Base-by-base conservation (phyloP, 169 alveolate genomes). In the Eimeria sp. region DNA sequence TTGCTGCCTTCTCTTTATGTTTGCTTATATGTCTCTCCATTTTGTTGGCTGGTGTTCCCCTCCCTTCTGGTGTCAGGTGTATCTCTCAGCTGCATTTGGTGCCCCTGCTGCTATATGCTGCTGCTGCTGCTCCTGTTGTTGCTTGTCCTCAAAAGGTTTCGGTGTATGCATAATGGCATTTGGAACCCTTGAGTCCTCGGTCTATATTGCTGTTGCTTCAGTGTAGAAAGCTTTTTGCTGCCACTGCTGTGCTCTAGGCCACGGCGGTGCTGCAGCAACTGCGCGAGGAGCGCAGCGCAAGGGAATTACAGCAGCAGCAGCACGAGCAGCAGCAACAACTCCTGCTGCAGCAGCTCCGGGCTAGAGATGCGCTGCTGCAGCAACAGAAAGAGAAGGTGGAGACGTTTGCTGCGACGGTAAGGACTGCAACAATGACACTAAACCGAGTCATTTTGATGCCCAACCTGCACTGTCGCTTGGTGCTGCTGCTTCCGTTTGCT, bases 221-320 rank as follows among this genome's bases (percentile, higher is more conserved):
- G 25, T 20, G 25, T 61, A 61, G 2, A 34, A 34, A 34, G 40
- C 40, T 34, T 54, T 7, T 14, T 54, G 61, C 61, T 54, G 61
- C 61, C 16, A 54, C 61, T 54, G 61, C 4, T 54, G 61, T 14
- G 13, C 78, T 30, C 14, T 51, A 75, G 84, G 84, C 84, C 16
- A 75, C 84, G 6, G 84, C 84, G 47, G 84, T 75, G 84, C 84
- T 75, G 84, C 84, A 75, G 58, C 84, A 75, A 51, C 84, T 75
- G 40, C 84, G 84, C n/a, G 84, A 75, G 84, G 84, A 75, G 14
- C 84, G 84, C 84, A 27, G 84, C 54, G 84, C 84, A 16, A 27
- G 84, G 58, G 84, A 75, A 45, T 30, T 75, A 13, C 84, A 75
- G 84, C 84, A 75, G 84, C 84, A 75, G 84, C 84, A 75, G 84